Evolutionary conservation across 2,329 filamentous ascomycete species (phyloP), one percentile per base, ranked within the genome.

Genomic region (Colletotrichum viniferum): DNA sequence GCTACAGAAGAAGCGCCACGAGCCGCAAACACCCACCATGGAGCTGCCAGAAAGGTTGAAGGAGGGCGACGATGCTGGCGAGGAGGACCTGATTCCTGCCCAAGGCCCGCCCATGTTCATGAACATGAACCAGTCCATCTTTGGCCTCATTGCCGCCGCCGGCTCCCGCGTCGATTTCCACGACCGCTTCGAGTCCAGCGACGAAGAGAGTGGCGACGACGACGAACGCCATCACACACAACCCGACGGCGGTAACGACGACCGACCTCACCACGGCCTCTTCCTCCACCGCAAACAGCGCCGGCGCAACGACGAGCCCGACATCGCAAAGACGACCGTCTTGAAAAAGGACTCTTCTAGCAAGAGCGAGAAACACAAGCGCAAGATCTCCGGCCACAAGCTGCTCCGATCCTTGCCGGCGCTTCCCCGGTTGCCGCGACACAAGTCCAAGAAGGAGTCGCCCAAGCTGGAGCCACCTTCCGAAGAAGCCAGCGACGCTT

Each of bases 91-190:
- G 58, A 78, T 86, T 61, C 84, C 84, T 6, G 84, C 87, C 3
- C 86, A 87, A 72, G 85, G 85, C 48, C 84, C 86, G 16, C 86
- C 88, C 77, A 87, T 90, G 82, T 89, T 90, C 74, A 87, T 91
- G 85, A 95, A 96, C 81, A 95, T 98, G 92, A 97, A 98, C 84
- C 96, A 98, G 87, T 97, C 95, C 78, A 93, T 98, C 71, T 98
- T 98, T 83, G 96, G 95, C 69, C 91, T 98, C 85, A 96, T 98
- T 78, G 95, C 96, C 8, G 95, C 95, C 18, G 95, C 95, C 48
- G 95, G 96, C 8, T 96, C 95, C 34, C 92, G 92, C 74, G 93
- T 94, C 67, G 94, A 97, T 84, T 96, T 97, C 81, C 93, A 95
- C 83, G 90, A 94, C 74, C 91, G 94, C 48, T 96, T 97, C 83